Evolutionary conservation across 192 early-diverging fungal species (phyloP).

Genomic region (Coemansia javaensis): DNA sequence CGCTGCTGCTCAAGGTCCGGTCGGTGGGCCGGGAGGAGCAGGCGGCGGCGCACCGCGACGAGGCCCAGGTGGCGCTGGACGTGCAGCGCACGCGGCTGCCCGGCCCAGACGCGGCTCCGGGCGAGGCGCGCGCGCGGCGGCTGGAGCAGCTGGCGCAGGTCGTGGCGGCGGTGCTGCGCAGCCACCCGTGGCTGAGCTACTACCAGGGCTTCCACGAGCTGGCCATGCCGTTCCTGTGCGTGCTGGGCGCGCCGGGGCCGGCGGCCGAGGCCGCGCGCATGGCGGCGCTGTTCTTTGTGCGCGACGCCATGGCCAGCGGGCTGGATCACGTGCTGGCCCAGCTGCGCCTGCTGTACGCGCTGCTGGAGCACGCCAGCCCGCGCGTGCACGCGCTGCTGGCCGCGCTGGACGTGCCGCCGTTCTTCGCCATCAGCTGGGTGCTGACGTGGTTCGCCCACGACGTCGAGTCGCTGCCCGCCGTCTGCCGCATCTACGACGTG

Average conservation of each 20-base stretch:
- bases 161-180: constrained; percentile 50
- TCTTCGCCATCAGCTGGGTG: constrained; percentile 67
- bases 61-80: constrained; percentile 41
- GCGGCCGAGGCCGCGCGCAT: constrained; percentile 53
- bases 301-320: constrained; percentile 41
- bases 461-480: constrained; percentile 44
- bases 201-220: constrained; percentile 63
- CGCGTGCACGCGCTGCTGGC: constrained; percentile 26
- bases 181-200: constrained; percentile 61
- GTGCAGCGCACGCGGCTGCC: constrained; percentile 25
- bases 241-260: constrained; percentile 53
- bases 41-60: constrained; percentile 22
- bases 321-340: constrained; percentile 37
- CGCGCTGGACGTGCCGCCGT: constrained; percentile 54
- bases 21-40: constrained; percentile 7
- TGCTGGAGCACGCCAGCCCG: constrained; percentile 21
- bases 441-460: constrained; percentile 75
- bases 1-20: constrained; percentile 41
- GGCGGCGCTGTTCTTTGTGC: constrained; percentile 53
- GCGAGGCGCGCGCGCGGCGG: constrained; percentile 28
- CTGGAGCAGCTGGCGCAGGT: constrained; percentile 51
- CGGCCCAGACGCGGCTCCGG: constrained; percentile 16
- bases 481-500: constrained; percentile 61
- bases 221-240: constrained; percentile 47
- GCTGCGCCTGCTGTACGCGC: constrained; percentile 27